Evolutionary conservation across 2,329 filamentous ascomycete genomes (phyloP), one percentile per base, ranked within the genome.

Genomic region (Macrophomina pseudophaseolina): DNA sequence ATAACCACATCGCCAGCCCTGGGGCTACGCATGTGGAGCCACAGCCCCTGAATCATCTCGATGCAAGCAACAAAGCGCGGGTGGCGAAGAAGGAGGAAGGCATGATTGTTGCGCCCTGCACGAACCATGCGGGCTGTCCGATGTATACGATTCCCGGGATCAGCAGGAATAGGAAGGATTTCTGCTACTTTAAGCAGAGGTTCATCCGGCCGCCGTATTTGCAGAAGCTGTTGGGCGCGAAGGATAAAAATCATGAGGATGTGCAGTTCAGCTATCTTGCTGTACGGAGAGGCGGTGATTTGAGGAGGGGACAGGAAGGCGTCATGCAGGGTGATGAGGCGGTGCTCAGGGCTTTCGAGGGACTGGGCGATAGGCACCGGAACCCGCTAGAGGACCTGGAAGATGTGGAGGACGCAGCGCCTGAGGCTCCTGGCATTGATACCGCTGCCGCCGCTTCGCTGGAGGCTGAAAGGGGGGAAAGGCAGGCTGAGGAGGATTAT

Each of bases 231-330:
- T 81, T 96, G 23, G 87, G 88, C 18, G 88, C 86, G 30, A 84
- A 80, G 69, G 86, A 89, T 71, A 87, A 87, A 69, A 97, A 97
- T 76, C 91, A 96, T 74, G 94, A 97, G 75, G 93, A 98, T 73
- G 86, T 97, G 14, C 86, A 93, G 72, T 99, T 94, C 79, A 96
- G 92, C 76, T 99, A 97, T 76, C 75, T 99, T 14, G 91, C 91
- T 3, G 86, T 98, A 18, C 91, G 92, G 74, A 89, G 94, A 23
- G 95, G 95, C 6, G 83, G 87, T 11, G 84, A 90, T 73, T 79
- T 84, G 4, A 85, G 88, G 9, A 71, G 74, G 6, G 68, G 75
- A 0, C 51, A 75, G 23, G 73, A 72, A 5, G 74, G 76, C 14
- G 73, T 76, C 4, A 33, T 71, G 3, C 85, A 91, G 69, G 86